phyloP scores from a whole-genome alignment of 2,329 filamentous ascomycete species.

The Fusarium sp. region DNA sequence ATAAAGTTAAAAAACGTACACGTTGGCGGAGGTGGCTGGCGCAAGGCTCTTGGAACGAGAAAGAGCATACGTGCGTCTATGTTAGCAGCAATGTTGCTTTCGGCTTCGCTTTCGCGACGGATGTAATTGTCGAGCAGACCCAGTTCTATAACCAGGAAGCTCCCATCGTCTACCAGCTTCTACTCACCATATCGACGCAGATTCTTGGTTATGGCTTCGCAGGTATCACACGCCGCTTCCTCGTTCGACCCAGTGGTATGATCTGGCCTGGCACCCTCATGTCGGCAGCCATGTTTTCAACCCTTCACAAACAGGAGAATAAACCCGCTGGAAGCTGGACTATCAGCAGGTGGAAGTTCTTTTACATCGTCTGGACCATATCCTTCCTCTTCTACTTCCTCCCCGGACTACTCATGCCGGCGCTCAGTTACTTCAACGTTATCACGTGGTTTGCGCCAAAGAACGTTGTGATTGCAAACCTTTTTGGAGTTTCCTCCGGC shows the following conservation, averaged over 20 bases:
- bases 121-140: constrained; percentile 91
- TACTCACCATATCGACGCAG: constrained; percentile 87
- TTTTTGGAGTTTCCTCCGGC: constrained; percentile 88
- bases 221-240: constrained; percentile 81
- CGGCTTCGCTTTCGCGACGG: constrained; percentile 89
- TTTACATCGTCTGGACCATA: constrained; percentile 77
- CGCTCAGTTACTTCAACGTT: constrained; percentile 89
- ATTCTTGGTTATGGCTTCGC: constrained; percentile 89
- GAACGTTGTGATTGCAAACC: constrained; percentile 86
- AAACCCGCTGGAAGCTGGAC: constrained; percentile 85
- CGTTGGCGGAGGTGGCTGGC: constrained; percentile 78
- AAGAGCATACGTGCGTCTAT: constrained; percentile 89
- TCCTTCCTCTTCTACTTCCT: constrained; percentile 88
- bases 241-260: constrained; percentile 89
- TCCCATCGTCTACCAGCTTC: constrained; percentile 80
- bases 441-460: constrained; percentile 90
- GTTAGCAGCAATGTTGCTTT: constrained; percentile 92
- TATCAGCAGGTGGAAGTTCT: constrained; percentile 87
- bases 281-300: constrained; percentile 90
- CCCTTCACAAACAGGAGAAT: constrained; percentile 86
- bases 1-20: constrained; percentile 48
- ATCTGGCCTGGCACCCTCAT: constrained; percentile 92
- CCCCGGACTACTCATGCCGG: constrained; percentile 84
- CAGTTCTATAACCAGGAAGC: constrained; percentile 89
- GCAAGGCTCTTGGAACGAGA: constrained; percentile 87